Base-by-base conservation (phyloP, 768 basidiomycete genomes). In the Nidularia sp. region DNA sequence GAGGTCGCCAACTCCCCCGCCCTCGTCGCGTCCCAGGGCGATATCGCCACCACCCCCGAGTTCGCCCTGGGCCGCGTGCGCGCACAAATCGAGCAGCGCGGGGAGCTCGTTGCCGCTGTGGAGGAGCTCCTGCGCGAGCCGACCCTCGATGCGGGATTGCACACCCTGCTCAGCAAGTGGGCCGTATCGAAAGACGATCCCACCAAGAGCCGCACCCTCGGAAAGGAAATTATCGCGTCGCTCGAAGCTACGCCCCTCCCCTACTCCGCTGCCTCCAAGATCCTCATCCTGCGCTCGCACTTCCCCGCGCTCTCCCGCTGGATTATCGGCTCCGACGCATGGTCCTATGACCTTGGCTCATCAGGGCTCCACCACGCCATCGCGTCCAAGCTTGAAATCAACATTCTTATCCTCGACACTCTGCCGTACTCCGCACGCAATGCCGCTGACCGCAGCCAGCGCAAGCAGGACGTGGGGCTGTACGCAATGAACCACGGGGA, bases 401-500 rank as follows among this genome's bases (percentile, higher is more conserved):
- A 99, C 73, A 83, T 98, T 53, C 88, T 99, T 66, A 85, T 98
- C 57, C 84, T 98, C 62, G 97, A 99, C 69, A 94, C 89, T 5
- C 70, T 87, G 2, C 92, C 97, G 0, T 99, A 97, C 70, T 85
- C 93, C 2, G 70, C 84, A 34, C 86, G 93, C 50, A 83, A 86
- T 62, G 68, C 76, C 25, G 76, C 71, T 4, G 89, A 88, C 58
- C 85, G 83, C 7, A 77, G 80, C 55, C 84, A 91, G 54, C 79
- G 93, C 52, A 98, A 98, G 72, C 95, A 93, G 62, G 97, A 99
- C 67, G 89, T 95, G 48, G 97, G 96, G 2, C 75, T 99, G 47
- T 99, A 99, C 62, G 97, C 96, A 25, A 94, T 98, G 89, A 98
- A 97, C 72, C 89, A 97, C 66, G 96, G 96, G 8, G 89, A 94